These are phyloP conservation scores for Phoma sp. DNA, from an alignment of 2,329 filamentous ascomycete genomes.

Conservation along the genomic window DNA sequence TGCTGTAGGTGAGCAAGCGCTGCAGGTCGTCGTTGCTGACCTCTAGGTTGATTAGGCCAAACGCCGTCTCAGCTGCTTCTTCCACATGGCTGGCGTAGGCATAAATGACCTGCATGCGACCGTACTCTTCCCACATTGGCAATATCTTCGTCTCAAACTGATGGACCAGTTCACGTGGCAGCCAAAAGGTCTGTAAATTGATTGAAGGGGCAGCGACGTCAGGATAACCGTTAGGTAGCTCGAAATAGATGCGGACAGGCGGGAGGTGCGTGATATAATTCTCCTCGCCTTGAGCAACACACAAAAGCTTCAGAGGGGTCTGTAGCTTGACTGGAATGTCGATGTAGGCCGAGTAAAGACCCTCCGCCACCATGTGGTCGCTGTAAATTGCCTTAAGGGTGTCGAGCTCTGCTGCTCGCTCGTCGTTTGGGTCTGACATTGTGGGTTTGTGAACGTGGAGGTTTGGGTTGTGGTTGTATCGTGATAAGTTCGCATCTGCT, in stretches of 20 bases:
- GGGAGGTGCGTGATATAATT: not conserved
- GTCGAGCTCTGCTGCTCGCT: not conserved
- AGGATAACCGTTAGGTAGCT: not conserved
- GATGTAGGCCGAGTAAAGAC: not conserved
- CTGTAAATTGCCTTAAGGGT: slow-evolving; percentile 2
- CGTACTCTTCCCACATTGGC: not conserved
- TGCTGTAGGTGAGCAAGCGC: not conserved
- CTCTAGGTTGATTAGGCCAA: not conserved
- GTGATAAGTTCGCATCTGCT: too few species aligned
- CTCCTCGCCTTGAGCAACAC: not conserved
- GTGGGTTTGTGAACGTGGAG: not conserved
- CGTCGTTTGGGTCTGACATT: not conserved
- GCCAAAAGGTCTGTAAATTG: not conserved
- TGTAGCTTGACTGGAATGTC: not conserved
- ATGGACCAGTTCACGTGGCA: not conserved
- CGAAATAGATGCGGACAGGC: not conserved
- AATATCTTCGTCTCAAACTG: not conserved
- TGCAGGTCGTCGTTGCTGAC: not conserved
- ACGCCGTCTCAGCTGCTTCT: not conserved
- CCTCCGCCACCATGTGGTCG: not conserved
- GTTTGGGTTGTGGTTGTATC: not conserved
- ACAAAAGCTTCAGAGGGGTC: not conserved
- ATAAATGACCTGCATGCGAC: not conserved
- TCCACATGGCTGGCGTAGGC: not conserved
- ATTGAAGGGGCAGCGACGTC: not conserved